Base-by-base conservation (phyloP, 192 early-diverging fungal species). In the Obelidium mucronatum region DNA sequence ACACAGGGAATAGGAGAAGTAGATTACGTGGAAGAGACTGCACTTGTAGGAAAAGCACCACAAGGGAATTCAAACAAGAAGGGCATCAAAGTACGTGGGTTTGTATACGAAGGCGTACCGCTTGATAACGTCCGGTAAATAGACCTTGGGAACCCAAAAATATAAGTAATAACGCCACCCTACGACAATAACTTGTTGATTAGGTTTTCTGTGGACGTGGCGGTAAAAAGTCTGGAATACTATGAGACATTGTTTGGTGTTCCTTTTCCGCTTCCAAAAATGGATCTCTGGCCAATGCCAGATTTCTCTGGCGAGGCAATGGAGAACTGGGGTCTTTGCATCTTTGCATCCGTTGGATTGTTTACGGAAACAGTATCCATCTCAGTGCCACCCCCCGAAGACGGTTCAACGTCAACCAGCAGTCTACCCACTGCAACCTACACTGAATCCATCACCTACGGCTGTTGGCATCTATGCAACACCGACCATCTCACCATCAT, bases 281-380 rank as follows among this genome's bases (percentile, higher is more conserved):
- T 82, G 37, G 89, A 90, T 80, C 77, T 90, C 67, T 72, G 89
- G 37, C 90, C 88, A 15, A 81, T 90, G 19, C 89, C 89, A 28
- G 87, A 89, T 83, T 90, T 90, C 77, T 74, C 81, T 36, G 81
- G 84, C 15, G 89, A 90, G 22, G 88, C 84, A 2, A 90, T 90
- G 89, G 89, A 90, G 65, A 90, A 90, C 80, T 89, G 81, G 85
- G 84, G 84, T n/a, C 67, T 86, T 26, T 39, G 53, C 40, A 73
- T 63, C 39, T 73, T 75, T 67, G 64, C n/a, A 2, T 63, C 17
- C 30, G 64, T 6, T 44, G 76, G 51, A 56, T 73, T 76, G 17
- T 77, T 53, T n/a, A 34, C 81, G 3, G 66, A 74, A 24, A 64
- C 79, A 11, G 36, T 35, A 22, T 62, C 44, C 30, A 2, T 11